Conservation (phyloP, 208 protist species). For the Trypanosoma brucei region DNA sequence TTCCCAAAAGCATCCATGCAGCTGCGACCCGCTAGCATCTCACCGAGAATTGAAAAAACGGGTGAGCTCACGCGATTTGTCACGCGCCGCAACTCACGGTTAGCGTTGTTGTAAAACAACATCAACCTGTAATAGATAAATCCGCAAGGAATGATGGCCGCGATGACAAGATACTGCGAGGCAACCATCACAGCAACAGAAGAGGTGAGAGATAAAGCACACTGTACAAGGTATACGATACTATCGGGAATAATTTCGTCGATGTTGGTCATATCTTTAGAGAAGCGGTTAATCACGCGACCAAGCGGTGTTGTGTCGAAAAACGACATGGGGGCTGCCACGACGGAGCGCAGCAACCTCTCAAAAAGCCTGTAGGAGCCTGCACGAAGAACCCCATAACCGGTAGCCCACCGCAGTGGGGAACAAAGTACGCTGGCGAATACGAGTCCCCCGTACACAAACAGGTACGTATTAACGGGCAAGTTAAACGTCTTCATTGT, state of each 20-base stretch:
- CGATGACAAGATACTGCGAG: slow-evolving; percentile 42
- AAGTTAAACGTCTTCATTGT: slow-evolving; percentile 21
- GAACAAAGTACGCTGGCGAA: slow-evolving; percentile 25
- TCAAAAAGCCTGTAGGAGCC: slow-evolving; percentile 46
- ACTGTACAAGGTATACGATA: slow-evolving; percentile 58
- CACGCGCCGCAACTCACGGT: slow-evolving; percentile 87
- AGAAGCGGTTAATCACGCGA: slow-evolving; percentile 94
- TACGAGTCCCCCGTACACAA: slow-evolving; percentile 40
- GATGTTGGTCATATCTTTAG: slow-evolving; percentile 81
- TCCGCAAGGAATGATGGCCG: slow-evolving; percentile 42
- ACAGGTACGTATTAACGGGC: slow-evolving; percentile 29
- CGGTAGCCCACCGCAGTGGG: slow-evolving; percentile 34
- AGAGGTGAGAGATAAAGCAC: slow-evolving; percentile 47
- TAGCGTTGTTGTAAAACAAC: slow-evolving; percentile 76
- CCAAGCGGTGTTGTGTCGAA: slow-evolving; percentile 94
- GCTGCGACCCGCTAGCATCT: slow-evolving; percentile 80
- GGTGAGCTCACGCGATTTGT: slow-evolving; percentile 88
- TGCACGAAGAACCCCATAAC: slow-evolving; percentile 30
- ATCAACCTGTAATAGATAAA: slow-evolving; percentile 82
- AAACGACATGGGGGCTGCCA: slow-evolving; percentile 72
- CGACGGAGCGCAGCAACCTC: slow-evolving; percentile 46
- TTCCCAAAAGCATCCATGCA: slow-evolving; percentile 83
- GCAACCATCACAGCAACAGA: slow-evolving; percentile 42
- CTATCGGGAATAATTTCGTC: slow-evolving; percentile 58
- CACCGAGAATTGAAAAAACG: slow-evolving; percentile 88